Evolutionary conservation across 208 protist species (phyloP).

Genomic region (Trypanosoma lewisi): DNA sequence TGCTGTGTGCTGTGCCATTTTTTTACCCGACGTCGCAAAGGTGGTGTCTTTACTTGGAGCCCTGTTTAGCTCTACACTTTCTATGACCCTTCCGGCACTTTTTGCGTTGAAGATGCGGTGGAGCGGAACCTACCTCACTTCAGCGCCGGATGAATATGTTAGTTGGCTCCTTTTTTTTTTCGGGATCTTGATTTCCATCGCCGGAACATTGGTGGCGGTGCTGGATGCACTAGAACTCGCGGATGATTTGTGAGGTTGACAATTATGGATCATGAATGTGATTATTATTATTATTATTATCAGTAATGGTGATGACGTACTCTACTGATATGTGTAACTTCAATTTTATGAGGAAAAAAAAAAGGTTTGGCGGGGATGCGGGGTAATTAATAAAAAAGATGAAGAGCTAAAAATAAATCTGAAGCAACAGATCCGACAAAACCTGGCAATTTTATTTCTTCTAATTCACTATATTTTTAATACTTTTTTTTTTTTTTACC

Average conservation of each 20-base stretch:
- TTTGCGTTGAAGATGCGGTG: slow-evolving; percentile 70
- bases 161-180: slow-evolving; percentile 43
- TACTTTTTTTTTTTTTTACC: slow-evolving; percentile 12
- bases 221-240: background rate
- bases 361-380: too few relatives aligned
- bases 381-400: too few relatives aligned
- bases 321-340: too few relatives aligned
- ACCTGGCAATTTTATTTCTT: too few relatives aligned
- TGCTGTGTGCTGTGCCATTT: slow-evolving; percentile 49
- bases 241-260: background rate
- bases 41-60: slow-evolving; percentile 66
- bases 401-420: too few relatives aligned
- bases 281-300: too few relatives aligned
- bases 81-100: slow-evolving; percentile 73
- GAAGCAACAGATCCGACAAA: too few relatives aligned
- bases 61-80: slow-evolving; percentile 73
- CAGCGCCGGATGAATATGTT: slow-evolving; percentile 38
- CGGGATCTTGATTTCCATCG: slow-evolving; percentile 50
- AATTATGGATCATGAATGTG: too few relatives aligned
- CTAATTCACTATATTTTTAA: slow-evolving; percentile 9
- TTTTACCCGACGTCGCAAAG: slow-evolving; percentile 63
- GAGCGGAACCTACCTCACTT: slow-evolving; percentile 57
- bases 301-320: background rate
- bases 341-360: too few relatives aligned
- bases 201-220: slow-evolving; percentile 48